A percentile compares a stretch with the other conserved stretches of the same genome.
These are phyloP conservation scores for Cryphonectria parasitica DNA, from an alignment of 2,329 filamentous ascomycete genomes.

Conservation along the genomic window DNA sequence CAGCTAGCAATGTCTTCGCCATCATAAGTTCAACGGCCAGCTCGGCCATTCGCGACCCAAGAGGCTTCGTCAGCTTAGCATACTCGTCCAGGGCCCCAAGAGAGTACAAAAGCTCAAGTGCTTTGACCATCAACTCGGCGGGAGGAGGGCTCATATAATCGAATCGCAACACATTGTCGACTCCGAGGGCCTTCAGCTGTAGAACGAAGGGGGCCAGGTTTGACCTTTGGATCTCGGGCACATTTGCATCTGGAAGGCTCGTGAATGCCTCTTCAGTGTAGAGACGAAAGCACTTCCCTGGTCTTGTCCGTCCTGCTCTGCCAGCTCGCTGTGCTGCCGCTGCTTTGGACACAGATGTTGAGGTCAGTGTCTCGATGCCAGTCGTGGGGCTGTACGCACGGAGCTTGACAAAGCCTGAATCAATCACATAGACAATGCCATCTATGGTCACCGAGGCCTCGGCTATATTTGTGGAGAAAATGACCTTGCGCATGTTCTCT, in stretches of 20 bases:
- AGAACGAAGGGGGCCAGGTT: conserved; percentile 87
- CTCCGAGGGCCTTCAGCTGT: conserved; percentile 91
- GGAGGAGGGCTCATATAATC: conserved; percentile 87
- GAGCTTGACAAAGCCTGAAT: conserved; percentile 89
- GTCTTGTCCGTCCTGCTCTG: conserved; percentile 82
- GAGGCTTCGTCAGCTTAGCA: conserved; percentile 83
- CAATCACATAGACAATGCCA: conserved; percentile 87
- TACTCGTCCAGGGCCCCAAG: conserved; percentile 87
- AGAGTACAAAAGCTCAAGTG: conserved; percentile 84
- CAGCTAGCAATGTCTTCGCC: conserved; percentile 81
- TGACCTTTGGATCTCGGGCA: conserved; percentile 89
- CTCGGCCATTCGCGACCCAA: conserved; percentile 92
- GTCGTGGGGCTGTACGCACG: conserved; percentile 82
- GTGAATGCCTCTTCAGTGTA: conserved; percentile 80
- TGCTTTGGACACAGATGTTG: conserved; percentile 83
- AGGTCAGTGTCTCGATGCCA: conserved; percentile 85
- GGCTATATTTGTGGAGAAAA: conserved; percentile 93
- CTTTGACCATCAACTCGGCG: conserved; percentile 80
- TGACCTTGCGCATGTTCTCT: conserved; percentile 83
- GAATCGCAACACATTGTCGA: conserved; percentile 92
- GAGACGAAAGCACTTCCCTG: conserved; percentile 92
- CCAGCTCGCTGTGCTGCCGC: conserved; percentile 91
- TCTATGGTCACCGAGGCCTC: conserved; percentile 96
- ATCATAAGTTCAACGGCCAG: conserved; percentile 94
- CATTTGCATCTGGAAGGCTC: conserved; percentile 69